A percentile compares a stretch with the other conserved stretches of the same genome.
Evolutionary conservation across 2,329 filamentous ascomycete species (phyloP).

Genomic region (Aspergillus pseudoviridinutans): DNA sequence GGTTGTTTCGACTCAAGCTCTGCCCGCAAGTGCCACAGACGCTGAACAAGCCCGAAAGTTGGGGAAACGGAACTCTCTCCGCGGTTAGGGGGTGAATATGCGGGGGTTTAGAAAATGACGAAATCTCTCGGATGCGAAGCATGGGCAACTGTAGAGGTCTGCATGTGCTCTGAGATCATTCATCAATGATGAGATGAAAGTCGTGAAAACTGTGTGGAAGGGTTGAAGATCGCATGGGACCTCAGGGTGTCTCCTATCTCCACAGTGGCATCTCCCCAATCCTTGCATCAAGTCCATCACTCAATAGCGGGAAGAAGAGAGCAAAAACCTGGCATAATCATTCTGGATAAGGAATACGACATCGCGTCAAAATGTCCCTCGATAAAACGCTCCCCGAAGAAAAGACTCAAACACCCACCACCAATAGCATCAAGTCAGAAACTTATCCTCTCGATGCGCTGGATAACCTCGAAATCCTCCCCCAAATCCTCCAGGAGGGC

Average conservation of each 20-base stretch:
- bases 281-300: neutral
- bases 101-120: neutral
- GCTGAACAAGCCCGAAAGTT: neutral
- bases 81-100: slow-evolving; percentile 1
- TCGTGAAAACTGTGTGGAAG: neutral
- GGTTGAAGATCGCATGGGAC: neutral
- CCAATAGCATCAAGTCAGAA: slow-evolving; percentile 7
- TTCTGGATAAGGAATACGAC: neutral
- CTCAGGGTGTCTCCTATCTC: neutral
- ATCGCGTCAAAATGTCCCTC: slow-evolving; percentile 1
- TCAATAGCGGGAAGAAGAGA: neutral
- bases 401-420: slow-evolving; percentile 7
- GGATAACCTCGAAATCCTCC: slow-evolving; percentile 31
- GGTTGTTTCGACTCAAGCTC: neutral
- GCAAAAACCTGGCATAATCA: too few species aligned
- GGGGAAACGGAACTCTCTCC: slow-evolving; percentile 2
- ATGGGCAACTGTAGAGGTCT: neutral
- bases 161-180: neutral
- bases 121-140: neutral
- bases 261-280: too few species aligned
- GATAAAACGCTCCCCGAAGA: slow-evolving; percentile 10
- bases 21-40: neutral
- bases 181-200: neutral
- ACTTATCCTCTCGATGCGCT: slow-evolving; percentile 25
- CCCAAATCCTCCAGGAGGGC: slow-evolving; percentile 34